Evolutionary conservation across 257 asterid genomes (phyloP), one percentile per base, ranked within the genome.

Genomic region (Plantago elongata): DNA sequence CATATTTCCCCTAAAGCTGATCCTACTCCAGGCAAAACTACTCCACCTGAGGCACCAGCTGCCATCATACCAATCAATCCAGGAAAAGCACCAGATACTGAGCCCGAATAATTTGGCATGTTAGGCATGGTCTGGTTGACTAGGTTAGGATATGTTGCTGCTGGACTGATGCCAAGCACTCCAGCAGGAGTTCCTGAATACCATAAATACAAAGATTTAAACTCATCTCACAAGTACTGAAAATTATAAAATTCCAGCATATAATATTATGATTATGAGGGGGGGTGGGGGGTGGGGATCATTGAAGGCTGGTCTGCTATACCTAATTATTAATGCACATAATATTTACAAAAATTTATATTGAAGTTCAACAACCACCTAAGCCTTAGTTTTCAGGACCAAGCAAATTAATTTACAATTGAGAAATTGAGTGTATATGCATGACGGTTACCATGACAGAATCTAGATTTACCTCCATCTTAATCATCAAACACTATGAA

Each of bases 121-220:
- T 93, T 93, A 43, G 99, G 99, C 99, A 93, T 93, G 10, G 90
- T 93, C 74, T 89, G 99, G 75, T 93, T 93, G 51, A 93, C 81
- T 78, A 85, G 73, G 77, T 83, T 93, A 4, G 95, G 89, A 74
- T 66, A 89, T 34, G 95, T 13, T 54, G 94, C 45, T 37, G 88
- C 61, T 14, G 97, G 96, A 69, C 87, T 81, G 65, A 80, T 56
- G 62, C 96, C 97, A 55, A 87, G 87, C 72, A 93, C 80, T 69
- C 99, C 99, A 34, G 72, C 67, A 16, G 97, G 67, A 63, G 86
- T 79, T 55, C 97, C 99, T 89, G 77, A 69, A 68, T 62, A 69
- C 72, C 63, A 61, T n/a, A 64, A 57, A 51, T 18, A 63, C 13
- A 10, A 62, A 54, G 54, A 43, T 51, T 37, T 40, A 65, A 74